Base-by-base conservation (phyloP, 2,329 filamentous ascomycete species). In the Arthrobotrys pseudoclavata region DNA sequence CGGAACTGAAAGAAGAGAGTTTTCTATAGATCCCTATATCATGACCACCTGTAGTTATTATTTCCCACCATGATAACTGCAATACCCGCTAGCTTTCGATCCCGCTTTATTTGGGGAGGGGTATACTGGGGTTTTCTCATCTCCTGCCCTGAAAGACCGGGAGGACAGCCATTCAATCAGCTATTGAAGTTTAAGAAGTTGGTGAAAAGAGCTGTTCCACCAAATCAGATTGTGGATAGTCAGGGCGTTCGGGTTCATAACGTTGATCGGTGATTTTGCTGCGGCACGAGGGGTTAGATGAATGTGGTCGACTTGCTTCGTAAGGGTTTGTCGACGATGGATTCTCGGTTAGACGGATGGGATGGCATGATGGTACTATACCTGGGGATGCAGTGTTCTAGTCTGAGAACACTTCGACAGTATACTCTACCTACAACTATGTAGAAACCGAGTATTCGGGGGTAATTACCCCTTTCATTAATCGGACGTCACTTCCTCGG, bases 51-150 rank as follows among this genome's bases (percentile, higher is more conserved):
- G 4, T 37, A 12, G 45, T 24, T 22, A 22, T 18, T 47, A 20
- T 22, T 48, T 3, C 18, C 13, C n/a, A 42, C 5, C 9, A 67
- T 67, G 63, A 45, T 67, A 29, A 67, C 63, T 7, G 48, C 63
- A 31, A 26, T 26, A 13, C 48, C 48, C 26, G 1, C 18, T 7
- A 37, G 34, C 22, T 10, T 26, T 4, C 34, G 63, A 55, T 29
- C n/a, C 15, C 63, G 63, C 5, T 10, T 67, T 20, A n/a, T 67
- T 20, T 29, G 18, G 45, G 13, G 52, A 13, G 62, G 62, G 2
- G 9, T 37, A 26, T 53, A 52, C 29, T 66, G 18, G 29, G 34
- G 34, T 4, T 45, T 45, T 3, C 1, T 45, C 5, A 1, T 45
- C 22, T 45, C 42, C 15, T 20, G 4, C 4, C 42, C 42, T 20